Evolutionary conservation across 345 rosid species (phyloP), one percentile per base, ranked within the genome.

Genomic region (Acer yangbiense): DNA sequence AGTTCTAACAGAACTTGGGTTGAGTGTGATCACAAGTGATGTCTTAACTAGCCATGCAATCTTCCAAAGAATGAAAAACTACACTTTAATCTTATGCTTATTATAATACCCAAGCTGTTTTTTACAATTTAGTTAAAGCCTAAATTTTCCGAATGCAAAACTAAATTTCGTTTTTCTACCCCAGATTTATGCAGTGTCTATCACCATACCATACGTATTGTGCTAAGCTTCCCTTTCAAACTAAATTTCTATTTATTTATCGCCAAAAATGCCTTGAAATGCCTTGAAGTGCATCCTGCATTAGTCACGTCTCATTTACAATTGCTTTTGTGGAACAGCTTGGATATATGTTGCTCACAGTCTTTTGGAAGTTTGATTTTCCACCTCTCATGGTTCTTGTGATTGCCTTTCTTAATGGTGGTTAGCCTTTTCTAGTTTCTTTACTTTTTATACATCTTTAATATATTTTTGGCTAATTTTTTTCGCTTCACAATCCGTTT

Each of bases 341-440:
- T 65, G 88, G 91, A 43, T 88, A 87, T 75, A 85, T 87, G 91
- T 80, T 88, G 83, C 84, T 88, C 20, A 75, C 20, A 73, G 79
- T 77, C 63, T 84, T 87, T 81, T 90, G 93, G 93, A 74, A 90
- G 80, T 90, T 90, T 57, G 90, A 90, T 64, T 90, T 90, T 70
- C 91, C 93, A 35, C 93, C 93, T 63, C 85, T 90, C 80, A 88
- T 90, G 93, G 91, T 29, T 90, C 93, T 90, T 39, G 85, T 90
- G 44, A 87, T 90, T 17, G 93, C 93, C 65, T 64, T 90, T 35
- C 91, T 90, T 65, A 90, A 85, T 67, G 93, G 88, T 80, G 93
- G 91, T 88, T 76, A 81, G 88, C 79, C 9, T 73, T 73, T 58
- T 62, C 48, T 17, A 17, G 43, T 6, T 44, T 17, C 2, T 52